Conservation (phyloP, 2,329 filamentous ascomycete genomes). For the Penicillium sp. region DNA sequence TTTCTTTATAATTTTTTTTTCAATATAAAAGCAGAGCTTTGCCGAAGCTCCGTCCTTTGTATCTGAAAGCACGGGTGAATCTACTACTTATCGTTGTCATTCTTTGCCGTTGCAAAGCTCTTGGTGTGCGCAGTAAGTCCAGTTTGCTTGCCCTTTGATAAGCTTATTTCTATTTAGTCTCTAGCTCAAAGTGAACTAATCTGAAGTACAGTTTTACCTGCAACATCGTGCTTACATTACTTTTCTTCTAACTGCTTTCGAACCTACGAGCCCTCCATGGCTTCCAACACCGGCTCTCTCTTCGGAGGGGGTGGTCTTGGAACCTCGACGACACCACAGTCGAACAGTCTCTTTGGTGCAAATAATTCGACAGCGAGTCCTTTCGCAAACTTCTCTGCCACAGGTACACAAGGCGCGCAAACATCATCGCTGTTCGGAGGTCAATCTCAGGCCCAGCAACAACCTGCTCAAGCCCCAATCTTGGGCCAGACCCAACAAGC, state of each 20-base stretch:
- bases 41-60: not conserved
- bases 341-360: slow-evolving; percentile 28
- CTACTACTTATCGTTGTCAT: not conserved
- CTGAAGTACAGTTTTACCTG: not conserved
- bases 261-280: slow-evolving; percentile 6
- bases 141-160: slow-evolving; percentile 1
- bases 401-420: slow-evolving; percentile 19
- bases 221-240: no score
- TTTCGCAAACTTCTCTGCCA: slow-evolving; percentile 25
- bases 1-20: not conserved
- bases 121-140: not conserved
- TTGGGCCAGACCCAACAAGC: slow-evolving; percentile 30
- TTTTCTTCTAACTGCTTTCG: not conserved
- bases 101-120: not conserved
- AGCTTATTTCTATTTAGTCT: not conserved
- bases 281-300: slow-evolving; percentile 26
- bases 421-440: slow-evolving; percentile 26
- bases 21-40: not conserved
- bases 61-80: not conserved
- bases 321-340: slow-evolving; percentile 20
- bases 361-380: slow-evolving; percentile 26
- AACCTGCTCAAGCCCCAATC: slow-evolving; percentile 24
- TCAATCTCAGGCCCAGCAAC: slow-evolving; percentile 21
- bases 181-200: not conserved
- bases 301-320: slow-evolving; percentile 32